These are phyloP conservation scores for Monascus ruber DNA, from an alignment of 2,329 filamentous ascomycete species.

Conservation along the genomic window DNA sequence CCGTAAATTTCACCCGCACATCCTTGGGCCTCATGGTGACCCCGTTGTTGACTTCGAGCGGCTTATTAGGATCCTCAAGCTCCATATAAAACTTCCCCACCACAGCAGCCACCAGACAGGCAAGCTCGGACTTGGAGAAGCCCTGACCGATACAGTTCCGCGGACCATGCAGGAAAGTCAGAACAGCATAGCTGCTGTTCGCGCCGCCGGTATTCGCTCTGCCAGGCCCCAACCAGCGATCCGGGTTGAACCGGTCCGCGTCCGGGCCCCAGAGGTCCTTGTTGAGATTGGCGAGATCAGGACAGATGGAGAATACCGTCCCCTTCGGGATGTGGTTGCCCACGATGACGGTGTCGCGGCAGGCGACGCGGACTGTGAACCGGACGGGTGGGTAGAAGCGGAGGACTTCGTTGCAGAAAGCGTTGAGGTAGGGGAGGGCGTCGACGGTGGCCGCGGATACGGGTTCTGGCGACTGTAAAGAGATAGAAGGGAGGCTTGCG, in stretches of 20 bases:
- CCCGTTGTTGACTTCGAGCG: conserved; percentile 55
- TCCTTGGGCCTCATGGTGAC: conserved; percentile 63
- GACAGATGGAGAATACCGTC: conserved; percentile 55
- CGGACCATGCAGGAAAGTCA: conserved; percentile 80
- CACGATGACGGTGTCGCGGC: conserved; percentile 53
- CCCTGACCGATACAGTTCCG: conserved; percentile 71
- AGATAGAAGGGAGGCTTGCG: conserved; percentile 43
- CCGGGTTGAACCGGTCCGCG: conserved; percentile 64
- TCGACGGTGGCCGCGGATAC: conserved; percentile 51
- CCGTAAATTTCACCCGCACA: conserved; percentile 55
- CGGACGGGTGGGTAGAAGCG: conserved; percentile 63
- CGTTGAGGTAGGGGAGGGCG: conserved; percentile 65
- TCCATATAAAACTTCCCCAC: conserved; percentile 62
- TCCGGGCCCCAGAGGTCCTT: conserved; percentile 63
- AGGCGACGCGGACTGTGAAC: conserved; percentile 55
- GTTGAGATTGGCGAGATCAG: conserved; percentile 59
- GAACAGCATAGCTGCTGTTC: conserved; percentile 60
- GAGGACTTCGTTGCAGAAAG: conserved; percentile 66
- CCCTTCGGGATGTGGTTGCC: conserved; percentile 56
- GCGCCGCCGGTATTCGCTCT: conserved; percentile 56
- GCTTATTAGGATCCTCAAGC: conserved; percentile 49
- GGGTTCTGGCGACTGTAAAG: conserved; percentile 52
- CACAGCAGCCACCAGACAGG: conserved; percentile 65
- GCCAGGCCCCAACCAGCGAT: conserved; percentile 53
- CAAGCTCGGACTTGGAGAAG: conserved; percentile 77